phyloP scores from a whole-genome alignment of 805 yeast species.

The Tetrapisispora taiwanensis region DNA sequence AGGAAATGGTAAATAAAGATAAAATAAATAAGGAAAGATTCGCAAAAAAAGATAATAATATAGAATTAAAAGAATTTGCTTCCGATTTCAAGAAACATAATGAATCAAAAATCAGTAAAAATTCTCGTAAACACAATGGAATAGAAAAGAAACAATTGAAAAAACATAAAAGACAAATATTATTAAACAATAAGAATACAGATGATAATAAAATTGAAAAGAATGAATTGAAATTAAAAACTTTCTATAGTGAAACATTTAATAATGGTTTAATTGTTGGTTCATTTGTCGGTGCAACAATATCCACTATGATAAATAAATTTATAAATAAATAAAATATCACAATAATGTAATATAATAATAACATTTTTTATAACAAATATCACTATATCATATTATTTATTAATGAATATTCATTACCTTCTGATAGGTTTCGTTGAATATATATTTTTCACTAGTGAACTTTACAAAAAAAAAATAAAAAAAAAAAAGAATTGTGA shows the following conservation, averaged over 20 bases:
- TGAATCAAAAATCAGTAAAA: background rate
- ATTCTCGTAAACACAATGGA: background rate
- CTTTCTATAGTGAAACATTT: slow-evolving; percentile 7
- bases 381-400: too few species aligned
- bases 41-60: too few species aligned
- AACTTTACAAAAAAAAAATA: background rate
- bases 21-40: too few species aligned
- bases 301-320: slow-evolving; percentile 16
- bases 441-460: too few species aligned
- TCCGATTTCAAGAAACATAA: too few species aligned
- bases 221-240: background rate
- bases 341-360: too few species aligned
- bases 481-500: background rate
- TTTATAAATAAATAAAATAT: background rate
- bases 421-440: too few species aligned
- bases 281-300: slow-evolving; percentile 23
- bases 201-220: background rate
- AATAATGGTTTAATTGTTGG: slow-evolving; percentile 23
- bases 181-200: background rate
- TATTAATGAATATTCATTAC: background rate
- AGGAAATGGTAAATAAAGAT: too few species aligned
- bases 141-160: background rate
- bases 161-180: background rate
- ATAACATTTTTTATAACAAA: too few species aligned
- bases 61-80: too few species aligned